A percentile compares a stretch with the other conserved stretches of the same genome.
Evolutionary conservation across 2,329 filamentous ascomycete genomes (phyloP).

Genomic region (Dactylellina leptospora): DNA sequence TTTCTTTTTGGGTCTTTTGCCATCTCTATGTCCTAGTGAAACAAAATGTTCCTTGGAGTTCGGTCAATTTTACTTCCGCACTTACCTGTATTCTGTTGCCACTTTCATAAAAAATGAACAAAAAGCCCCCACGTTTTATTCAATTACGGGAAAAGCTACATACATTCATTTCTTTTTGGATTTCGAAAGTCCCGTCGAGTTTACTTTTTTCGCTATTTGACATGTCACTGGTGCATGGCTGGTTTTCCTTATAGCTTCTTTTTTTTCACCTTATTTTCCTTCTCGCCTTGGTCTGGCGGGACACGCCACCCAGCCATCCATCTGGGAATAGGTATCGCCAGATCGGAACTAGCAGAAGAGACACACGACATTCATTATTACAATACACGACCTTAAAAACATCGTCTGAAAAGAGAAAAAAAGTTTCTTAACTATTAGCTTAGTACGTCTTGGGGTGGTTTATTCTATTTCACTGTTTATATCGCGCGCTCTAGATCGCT

Average conservation of each 20-base stretch:
- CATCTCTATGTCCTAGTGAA: slow-evolving; percentile 10
- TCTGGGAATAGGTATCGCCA: slow-evolving; percentile 20
- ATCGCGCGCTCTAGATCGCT: slow-evolving; percentile 9
- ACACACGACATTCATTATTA: slow-evolving; percentile 16
- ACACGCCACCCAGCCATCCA: background rate
- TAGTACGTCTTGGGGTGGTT: background rate
- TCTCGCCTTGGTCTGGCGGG: slow-evolving; percentile 23
- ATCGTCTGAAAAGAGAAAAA: background rate
- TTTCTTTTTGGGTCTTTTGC: slow-evolving; percentile 8
- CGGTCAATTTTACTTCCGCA: slow-evolving; percentile 27
- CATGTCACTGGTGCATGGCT: slow-evolving; percentile 5
- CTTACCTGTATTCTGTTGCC: background rate
- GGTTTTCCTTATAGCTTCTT: no score
- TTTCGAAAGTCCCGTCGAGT: background rate
- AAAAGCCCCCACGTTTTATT: background rate
- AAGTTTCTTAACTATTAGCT: slow-evolving; percentile 9
- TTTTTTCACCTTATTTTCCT: slow-evolving; percentile 6
- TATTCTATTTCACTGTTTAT: background rate
- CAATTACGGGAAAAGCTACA: background rate
- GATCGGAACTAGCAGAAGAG: slow-evolving; percentile 24
- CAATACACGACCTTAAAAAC: background rate
- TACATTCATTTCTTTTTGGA: slow-evolving; percentile 11
- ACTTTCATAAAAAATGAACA: background rate
- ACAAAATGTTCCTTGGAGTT: slow-evolving; percentile 38
- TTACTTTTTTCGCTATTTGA: slow-evolving; percentile 13